phyloP scores from a whole-genome alignment of 192 early-diverging fungal genomes.

The Podila minutissima region DNA sequence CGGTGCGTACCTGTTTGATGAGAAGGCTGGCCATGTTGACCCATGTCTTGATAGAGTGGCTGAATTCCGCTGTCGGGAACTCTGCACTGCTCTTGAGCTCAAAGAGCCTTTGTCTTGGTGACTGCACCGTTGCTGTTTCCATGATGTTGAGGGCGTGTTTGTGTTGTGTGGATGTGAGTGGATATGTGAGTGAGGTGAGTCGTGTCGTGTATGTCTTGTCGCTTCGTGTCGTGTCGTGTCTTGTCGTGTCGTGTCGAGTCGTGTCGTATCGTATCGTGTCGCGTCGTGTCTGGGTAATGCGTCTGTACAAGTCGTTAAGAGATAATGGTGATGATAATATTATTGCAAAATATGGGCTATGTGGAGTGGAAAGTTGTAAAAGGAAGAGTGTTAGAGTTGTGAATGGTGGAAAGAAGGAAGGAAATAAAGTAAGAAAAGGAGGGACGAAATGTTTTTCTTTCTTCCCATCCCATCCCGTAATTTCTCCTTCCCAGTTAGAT shows the following conservation, averaged over 20 bases:
- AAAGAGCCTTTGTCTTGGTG: conserved; percentile 17
- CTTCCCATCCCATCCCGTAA: too few species aligned
- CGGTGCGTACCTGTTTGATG: conserved; percentile 35
- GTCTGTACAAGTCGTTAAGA: not conserved
- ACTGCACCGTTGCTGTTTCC: not conserved
- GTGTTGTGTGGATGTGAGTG: not conserved
- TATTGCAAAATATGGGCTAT: not conserved
- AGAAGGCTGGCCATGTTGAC: conserved; percentile 49
- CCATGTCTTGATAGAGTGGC: conserved; percentile 46
- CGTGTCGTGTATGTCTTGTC: too few species aligned
- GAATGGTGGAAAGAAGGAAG: not conserved
- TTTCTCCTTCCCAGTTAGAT: too few species aligned
- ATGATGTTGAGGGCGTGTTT: not conserved
- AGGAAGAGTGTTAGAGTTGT: not conserved
- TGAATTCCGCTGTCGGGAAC: conserved; percentile 38
- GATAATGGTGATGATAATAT: not conserved
- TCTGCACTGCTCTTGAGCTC: conserved; percentile 34
- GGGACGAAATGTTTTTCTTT: not conserved
- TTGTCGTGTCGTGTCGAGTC: too few species aligned
- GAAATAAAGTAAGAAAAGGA: not conserved
- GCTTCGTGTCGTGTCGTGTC: too few species aligned
- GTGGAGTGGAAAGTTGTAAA: not conserved
- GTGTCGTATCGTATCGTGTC: too few species aligned
- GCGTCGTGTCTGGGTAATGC: too few species aligned
- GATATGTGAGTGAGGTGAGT: not conserved